phyloP scores from a whole-genome alignment of 441 rosid genomes.

The Aleurites moluccanus region DNA sequence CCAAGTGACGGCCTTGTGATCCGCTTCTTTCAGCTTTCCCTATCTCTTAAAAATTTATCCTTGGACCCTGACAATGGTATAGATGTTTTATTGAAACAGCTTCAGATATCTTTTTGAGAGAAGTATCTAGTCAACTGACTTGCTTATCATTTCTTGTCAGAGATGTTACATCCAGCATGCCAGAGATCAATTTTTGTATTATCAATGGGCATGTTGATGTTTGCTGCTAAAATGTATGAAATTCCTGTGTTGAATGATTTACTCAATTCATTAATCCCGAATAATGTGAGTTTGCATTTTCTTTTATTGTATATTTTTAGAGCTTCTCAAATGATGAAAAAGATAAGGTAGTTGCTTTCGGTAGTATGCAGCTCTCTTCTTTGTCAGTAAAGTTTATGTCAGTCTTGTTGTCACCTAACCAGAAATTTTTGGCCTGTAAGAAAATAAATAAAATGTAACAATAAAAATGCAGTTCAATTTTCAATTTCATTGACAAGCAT shows the following conservation, averaged over 20 bases:
- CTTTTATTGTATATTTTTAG: neutral
- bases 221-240: constrained; percentile 71
- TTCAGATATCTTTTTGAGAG: constrained; percentile 5
- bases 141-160: constrained; percentile 37
- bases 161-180: constrained; percentile 55
- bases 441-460: neutral
- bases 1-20: constrained; percentile 54
- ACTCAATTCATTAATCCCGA: constrained; percentile 51
- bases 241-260: constrained; percentile 54
- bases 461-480: constrained; percentile 2
- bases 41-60: constrained; percentile 60
- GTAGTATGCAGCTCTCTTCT: neutral
- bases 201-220: constrained; percentile 76
- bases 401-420: neutral
- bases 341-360: neutral
- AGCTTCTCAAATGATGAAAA: neutral
- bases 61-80: constrained; percentile 66
- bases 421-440: neutral
- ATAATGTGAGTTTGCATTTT: constrained; percentile 57
- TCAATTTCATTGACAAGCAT: neutral
- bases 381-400: neutral
- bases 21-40: constrained; percentile 82
- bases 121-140: constrained; percentile 18
- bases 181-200: constrained; percentile 62
- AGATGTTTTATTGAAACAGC: constrained; percentile 23